Conservation (phyloP, 139 green algal species). For the Zygnema cylindricum region DNA sequence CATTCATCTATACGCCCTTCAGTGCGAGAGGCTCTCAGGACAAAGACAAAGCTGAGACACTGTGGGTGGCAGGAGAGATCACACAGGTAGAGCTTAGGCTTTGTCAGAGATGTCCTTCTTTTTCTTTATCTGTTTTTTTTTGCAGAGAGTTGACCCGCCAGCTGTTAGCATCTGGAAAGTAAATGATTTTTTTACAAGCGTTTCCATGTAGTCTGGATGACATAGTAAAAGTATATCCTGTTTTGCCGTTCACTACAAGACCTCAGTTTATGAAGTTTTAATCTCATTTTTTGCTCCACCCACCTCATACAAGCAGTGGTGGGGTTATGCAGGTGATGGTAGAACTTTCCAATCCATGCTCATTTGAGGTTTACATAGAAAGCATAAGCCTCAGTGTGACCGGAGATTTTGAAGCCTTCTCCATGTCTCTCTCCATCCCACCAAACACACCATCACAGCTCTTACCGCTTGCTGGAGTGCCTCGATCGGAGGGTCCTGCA, state of each 20-base stretch:
- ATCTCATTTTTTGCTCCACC: too few species aligned
- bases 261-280: too few species aligned
- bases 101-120: too few species aligned
- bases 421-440: constrained; percentile 27
- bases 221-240: too few species aligned
- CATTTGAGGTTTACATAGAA: constrained; percentile 48
- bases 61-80: constrained; percentile 53
- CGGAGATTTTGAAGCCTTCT: constrained; percentile 39
- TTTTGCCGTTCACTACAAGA: too few species aligned
- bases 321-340: constrained; percentile 43
- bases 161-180: too few species aligned
- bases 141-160: too few species aligned
- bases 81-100: constrained; percentile 25
- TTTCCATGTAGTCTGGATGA: too few species aligned
- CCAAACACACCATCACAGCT: constrained; percentile 47
- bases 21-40: neutral
- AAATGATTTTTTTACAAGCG: too few species aligned
- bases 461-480: constrained; percentile 40
- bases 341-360: constrained; percentile 55
- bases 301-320: too few species aligned
- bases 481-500: constrained; percentile 18
- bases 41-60: constrained; percentile 2
- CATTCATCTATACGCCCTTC: constrained; percentile 61
- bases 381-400: constrained; percentile 58
- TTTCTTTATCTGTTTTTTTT: too few species aligned